phyloP scores from a whole-genome alignment of 2,329 filamentous ascomycete genomes.

The Macrophomina tecta region DNA sequence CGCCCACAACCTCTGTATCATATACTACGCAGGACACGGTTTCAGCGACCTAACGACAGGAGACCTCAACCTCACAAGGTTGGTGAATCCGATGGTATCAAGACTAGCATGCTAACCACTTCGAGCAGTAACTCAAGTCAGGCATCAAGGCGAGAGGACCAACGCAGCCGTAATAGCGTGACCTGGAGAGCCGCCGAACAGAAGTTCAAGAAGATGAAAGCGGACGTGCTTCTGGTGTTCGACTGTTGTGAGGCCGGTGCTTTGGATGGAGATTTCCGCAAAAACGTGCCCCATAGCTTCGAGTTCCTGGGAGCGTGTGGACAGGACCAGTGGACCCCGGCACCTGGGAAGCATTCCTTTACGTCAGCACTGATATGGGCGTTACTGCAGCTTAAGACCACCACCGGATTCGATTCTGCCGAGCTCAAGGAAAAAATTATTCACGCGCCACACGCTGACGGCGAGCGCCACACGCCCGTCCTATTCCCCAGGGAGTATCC shows the following conservation, averaged over 20 bases:
- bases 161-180: background rate
- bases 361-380: background rate
- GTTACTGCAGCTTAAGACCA: background rate
- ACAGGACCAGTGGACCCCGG: background rate
- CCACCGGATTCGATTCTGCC: background rate
- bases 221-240: constrained; percentile 36
- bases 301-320: constrained; percentile 6
- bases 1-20: background rate
- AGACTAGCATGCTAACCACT: background rate
- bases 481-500: constrained; percentile 1
- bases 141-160: background rate
- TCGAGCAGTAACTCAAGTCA: background rate
- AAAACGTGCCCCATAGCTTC: background rate
- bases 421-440: background rate
- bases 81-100: too few relatives aligned
- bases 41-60: background rate
- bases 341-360: background rate
- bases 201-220: constrained; percentile 19
- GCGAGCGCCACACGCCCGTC: background rate
- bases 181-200: background rate
- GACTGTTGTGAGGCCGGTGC: constrained; percentile 36
- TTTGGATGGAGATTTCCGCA: constrained; percentile 24
- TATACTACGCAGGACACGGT: constrained; percentile 5
- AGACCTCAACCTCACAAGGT: background rate
- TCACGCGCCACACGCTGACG: background rate